Evolutionary conservation across 768 basidiomycete species (phyloP).

Genomic region (Wakefieldia striispora): DNA sequence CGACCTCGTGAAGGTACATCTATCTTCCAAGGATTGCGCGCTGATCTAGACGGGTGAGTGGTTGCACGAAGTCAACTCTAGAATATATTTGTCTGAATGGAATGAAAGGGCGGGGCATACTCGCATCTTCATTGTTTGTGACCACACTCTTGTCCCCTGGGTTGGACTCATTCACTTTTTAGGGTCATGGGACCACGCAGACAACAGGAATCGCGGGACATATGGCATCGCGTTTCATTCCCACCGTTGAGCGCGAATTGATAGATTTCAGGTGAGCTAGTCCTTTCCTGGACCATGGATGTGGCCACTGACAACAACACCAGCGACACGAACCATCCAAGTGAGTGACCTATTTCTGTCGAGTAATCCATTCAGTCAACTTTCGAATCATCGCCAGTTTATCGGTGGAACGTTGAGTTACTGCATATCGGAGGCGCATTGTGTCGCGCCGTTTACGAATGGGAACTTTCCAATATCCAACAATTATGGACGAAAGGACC

Average conservation of each 20-base stretch:
- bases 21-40: slow-evolving; percentile 10
- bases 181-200: slow-evolving; percentile 12
- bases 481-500: neutral
- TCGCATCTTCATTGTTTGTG: slow-evolving; percentile 12
- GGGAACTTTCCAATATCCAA: slow-evolving; percentile 11
- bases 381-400: too few relatives aligned
- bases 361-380: too few relatives aligned
- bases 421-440: slow-evolving; percentile 10
- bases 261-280: slow-evolving; percentile 12
- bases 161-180: neutral
- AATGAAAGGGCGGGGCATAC: slow-evolving; percentile 9
- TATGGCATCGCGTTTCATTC: slow-evolving; percentile 17
- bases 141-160: neutral
- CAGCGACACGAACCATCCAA: slow-evolving; percentile 9
- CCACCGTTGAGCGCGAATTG: slow-evolving; percentile 17
- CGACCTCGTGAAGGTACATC: neutral
- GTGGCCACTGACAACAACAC: neutral
- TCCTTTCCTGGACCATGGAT: too few relatives aligned
- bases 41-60: slow-evolving; percentile 12
- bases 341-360: neutral
- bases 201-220: slow-evolving; percentile 17
- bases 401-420: neutral
- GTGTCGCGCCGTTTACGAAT: slow-evolving; percentile 10
- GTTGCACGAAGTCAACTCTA: neutral
- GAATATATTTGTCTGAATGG: too few relatives aligned